Percentiles rank a stretch among this genome's conserved stretches.
phyloP scores from a whole-genome alignment of 148 eudicot species.

The Rhododendron griersonianum region DNA sequence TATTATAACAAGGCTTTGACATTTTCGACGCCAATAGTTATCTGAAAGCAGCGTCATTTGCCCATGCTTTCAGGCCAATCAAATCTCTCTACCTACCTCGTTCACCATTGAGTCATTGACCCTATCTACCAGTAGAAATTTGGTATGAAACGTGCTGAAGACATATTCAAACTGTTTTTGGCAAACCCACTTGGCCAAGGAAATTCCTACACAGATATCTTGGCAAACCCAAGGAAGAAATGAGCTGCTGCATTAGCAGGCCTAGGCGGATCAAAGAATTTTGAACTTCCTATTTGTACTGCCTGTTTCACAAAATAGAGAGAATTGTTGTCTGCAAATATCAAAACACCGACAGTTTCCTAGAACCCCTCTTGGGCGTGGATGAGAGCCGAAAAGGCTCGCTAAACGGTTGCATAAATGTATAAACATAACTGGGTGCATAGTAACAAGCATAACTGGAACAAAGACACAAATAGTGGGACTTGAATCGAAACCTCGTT shows the following conservation, averaged over 20 bases:
- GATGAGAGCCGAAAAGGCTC: neutral
- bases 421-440: neutral
- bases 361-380: neutral
- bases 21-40: neutral
- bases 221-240: neutral
- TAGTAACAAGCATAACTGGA: neutral
- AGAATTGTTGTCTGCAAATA: neutral
- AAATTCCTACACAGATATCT: too few relatives aligned
- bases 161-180: too few relatives aligned
- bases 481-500: neutral
- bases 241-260: too few relatives aligned
- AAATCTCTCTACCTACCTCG: neutral
- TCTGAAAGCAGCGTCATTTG: neutral
- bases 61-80: neutral
- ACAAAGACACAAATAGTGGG: neutral
- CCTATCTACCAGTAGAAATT: neutral
- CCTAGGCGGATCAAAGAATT: too few relatives aligned
- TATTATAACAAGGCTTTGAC: neutral
- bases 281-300: too few relatives aligned
- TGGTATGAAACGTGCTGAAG: neutral
- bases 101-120: neutral
- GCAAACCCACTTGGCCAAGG: neutral
- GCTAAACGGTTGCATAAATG: neutral
- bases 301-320: neutral
- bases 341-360: neutral